Evolutionary conservation across 768 basidiomycete genomes (phyloP).

Genomic region (Vararia minispora): DNA sequence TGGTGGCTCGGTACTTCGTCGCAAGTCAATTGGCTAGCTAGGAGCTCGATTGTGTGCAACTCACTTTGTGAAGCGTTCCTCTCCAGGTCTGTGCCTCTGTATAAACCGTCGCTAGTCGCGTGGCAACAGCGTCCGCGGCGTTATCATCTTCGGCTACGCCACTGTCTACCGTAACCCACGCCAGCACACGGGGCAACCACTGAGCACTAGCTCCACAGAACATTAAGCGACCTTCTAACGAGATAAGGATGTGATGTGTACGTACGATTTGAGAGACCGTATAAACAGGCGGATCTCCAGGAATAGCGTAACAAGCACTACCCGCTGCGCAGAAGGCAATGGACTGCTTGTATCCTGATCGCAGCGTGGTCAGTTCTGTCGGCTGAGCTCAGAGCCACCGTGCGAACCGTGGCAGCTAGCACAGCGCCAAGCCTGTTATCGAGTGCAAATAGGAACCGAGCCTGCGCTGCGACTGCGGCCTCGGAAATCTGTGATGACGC

Average conservation of each 20-base stretch:
- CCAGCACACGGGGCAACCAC: constrained; percentile 33
- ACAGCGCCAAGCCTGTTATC: constrained; percentile 10
- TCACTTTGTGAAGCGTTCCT: no score
- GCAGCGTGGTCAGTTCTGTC: background rate
- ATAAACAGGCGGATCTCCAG: constrained; percentile 53
- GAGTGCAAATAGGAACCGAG: constrained; percentile 12
- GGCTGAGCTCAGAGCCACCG: background rate
- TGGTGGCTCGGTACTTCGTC: no score
- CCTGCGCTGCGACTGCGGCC: constrained; percentile 6
- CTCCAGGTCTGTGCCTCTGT: no score
- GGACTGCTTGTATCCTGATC: constrained; percentile 40
- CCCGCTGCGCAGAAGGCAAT: constrained; percentile 45
- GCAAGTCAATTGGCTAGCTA: no score
- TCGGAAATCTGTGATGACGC: constrained; percentile 3
- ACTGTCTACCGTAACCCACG: constrained; percentile 26
- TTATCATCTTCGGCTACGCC: background rate
- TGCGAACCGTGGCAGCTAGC: constrained; percentile 4
- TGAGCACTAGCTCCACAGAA: constrained; percentile 23
- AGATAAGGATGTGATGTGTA: background rate
- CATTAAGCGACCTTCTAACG: background rate
- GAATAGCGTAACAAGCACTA: constrained; percentile 50
- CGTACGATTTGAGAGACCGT: constrained; percentile 53
- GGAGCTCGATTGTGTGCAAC: no score
- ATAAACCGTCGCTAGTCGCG: no score
- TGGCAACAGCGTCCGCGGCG: background rate